Evolutionary conservation across 345 rosid species (phyloP), one percentile per base, ranked within the genome.

Genomic region (Pugionium dolabratum): DNA sequence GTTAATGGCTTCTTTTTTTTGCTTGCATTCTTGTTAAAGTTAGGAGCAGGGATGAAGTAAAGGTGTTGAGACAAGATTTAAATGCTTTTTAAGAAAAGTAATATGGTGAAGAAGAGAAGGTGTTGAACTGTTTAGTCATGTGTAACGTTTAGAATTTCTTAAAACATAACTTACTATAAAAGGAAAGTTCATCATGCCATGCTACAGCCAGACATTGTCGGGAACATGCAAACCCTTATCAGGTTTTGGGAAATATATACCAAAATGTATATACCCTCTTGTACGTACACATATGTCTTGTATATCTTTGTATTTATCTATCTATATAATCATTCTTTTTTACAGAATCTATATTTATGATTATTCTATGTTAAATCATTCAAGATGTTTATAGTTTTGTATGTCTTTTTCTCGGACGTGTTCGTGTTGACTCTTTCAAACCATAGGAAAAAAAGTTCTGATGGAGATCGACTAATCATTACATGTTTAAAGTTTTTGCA

Each of bases 181-280:
- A 54, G 86, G 95, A 79, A 88, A 87, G 56, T 48, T 74, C 85
- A 88, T 86, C 85, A 86, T 85, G 10, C 83, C 83, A 79, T 81
- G 82, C 85, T 67, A 76, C 84, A 72, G 76, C 80, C 84, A 78
- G 75, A 83, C 83, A 64, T 61, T 84, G 89, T 88, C 84, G 89
- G 95, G 89, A 88, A 84, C 95, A 84, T 81, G 91, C 87, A 84
- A 84, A 77, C 75, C 79, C 78, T 85, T 0, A 18, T 18, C 83
- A 75, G 89, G 48, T 84, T 81, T 78, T 70, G 80, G 87, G 84
- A 71, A 81, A 85, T 60, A 60, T 69, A 18, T 18, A 18, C 18
- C 73, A 75, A 76, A 81, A 60, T 60, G 39, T 66, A 73, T 66
- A 59, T 53, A 66, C 68, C 50, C 62, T 53, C 71, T 51, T 58